A percentile compares a stretch with the other conserved stretches of the same genome.
phyloP scores from a whole-genome alignment of 129 eudicot genomes.

The Oenanthe sinensis region DNA sequence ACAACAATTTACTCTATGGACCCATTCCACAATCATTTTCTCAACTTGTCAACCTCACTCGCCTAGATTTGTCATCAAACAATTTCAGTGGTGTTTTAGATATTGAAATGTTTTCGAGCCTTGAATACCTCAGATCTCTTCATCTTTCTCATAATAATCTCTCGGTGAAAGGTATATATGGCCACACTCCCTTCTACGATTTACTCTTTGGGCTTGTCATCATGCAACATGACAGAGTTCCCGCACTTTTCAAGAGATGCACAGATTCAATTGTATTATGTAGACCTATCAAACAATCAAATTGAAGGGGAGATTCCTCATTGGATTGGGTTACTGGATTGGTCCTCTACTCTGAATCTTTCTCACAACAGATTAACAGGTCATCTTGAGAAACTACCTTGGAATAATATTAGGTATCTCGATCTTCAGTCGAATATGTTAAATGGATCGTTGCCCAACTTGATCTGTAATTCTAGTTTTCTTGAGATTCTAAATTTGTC shows the following conservation, averaged over 20 bases:
- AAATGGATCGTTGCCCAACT: not conserved
- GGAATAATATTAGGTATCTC: not conserved
- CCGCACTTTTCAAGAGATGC: not conserved
- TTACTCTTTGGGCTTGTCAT: not conserved
- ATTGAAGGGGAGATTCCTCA: not conserved
- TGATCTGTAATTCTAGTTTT: not conserved
- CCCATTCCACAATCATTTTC: no score
- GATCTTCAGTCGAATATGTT: not conserved
- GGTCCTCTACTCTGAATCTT: not conserved
- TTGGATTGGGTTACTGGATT: not conserved
- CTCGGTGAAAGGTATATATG: not conserved
- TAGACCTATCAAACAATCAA: not conserved
- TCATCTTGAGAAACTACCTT: not conserved
- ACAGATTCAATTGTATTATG: not conserved
- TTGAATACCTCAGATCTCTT: not conserved
- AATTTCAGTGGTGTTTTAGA: not conserved
- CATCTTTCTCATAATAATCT: not conserved
- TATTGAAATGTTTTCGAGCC: no score
- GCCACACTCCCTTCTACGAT: not conserved
- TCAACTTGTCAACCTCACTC: not conserved
- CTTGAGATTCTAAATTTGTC: not conserved
- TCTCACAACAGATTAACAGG: not conserved
- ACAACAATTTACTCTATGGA: no score
- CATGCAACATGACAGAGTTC: not conserved
- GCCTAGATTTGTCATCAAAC: not conserved